A percentile compares a stretch with the other conserved stretches of the same genome.
These are phyloP conservation scores for Lactarius sanguifluus DNA, from an alignment of 768 basidiomycete genomes.

Conservation along the genomic window DNA sequence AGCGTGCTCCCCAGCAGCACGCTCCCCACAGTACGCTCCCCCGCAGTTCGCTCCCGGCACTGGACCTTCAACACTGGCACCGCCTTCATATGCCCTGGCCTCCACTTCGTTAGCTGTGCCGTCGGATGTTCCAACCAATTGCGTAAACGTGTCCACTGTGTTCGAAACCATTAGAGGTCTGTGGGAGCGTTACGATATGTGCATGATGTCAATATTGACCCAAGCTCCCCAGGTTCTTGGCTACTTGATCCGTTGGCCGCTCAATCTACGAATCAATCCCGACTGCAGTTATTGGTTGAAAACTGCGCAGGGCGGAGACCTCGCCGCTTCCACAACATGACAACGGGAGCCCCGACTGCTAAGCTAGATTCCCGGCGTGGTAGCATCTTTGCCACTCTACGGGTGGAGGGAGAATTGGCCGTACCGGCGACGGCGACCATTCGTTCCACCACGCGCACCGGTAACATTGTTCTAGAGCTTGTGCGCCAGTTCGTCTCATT, in stretches of 20 bases:
- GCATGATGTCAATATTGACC: neutral
- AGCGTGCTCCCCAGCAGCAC: neutral
- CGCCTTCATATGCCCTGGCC: constrained; percentile 2
- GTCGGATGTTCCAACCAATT: constrained; percentile 10
- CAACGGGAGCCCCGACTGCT: constrained; percentile 18
- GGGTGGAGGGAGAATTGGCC: constrained; percentile 11
- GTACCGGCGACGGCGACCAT: constrained; percentile 15
- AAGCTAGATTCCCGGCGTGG: constrained; percentile 18
- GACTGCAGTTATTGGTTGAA: constrained; percentile 8
- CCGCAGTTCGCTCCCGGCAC: neutral
- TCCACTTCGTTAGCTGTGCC: constrained; percentile 8
- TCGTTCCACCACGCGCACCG: constrained; percentile 12
- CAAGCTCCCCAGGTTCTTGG: constrained; percentile 21
- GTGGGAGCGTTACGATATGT: neutral
- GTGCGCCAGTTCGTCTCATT: constrained; percentile 8
- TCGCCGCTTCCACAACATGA: constrained; percentile 12
- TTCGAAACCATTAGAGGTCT: constrained; percentile 20
- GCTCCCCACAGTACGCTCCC: too few relatives aligned
- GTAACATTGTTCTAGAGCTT: constrained; percentile 26
- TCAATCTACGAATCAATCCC: constrained; percentile 4
- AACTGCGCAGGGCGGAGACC: constrained; percentile 16
- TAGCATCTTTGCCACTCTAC: constrained; percentile 14
- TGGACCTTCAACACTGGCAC: neutral
- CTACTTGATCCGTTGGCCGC: constrained; percentile 21
- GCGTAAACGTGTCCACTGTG: constrained; percentile 12